Base-by-base conservation (phyloP, 2,329 filamentous ascomycete species). In the Incumbomyces lentus region DNA sequence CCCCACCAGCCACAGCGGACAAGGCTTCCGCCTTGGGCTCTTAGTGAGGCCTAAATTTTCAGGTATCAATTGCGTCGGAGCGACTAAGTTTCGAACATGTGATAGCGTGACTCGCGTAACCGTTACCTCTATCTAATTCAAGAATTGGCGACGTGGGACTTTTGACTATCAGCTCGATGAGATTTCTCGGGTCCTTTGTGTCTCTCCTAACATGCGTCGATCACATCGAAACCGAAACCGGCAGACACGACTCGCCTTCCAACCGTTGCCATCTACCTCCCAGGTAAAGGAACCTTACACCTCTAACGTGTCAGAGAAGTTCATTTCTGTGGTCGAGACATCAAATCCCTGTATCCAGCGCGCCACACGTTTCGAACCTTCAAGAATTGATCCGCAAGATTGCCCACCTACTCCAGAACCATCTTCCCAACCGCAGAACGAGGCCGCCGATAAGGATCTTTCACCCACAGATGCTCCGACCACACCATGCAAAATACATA, bases 211-310 rank as follows among this genome's bases (percentile, higher is more conserved):
- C 14, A 44, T 13, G 32, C 16, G 17, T 14, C 31, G 18, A 18
- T 40, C 44, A 13, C 40, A 10, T 6, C 51, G 54, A 34, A 47
- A 51, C 33, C 51, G 45, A 13, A 54, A 52, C 44, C 49, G 44
- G 36, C 68, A 71, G 55, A 66, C 67, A 42, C 65, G 64, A 40
- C 61, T 71, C 33, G 54, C 64, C n/a, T 70, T 70, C 52, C 60
- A 64, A 10, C 57, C 68, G 17, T 46, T 63, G 12, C 49, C 59
- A 29, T 58, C 62, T 11, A 52, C 60, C 1, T 58, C 63, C 6
- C 53, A 56, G 6, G 57, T 51, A 14, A 53, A 38, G 39, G 51
- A 55, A 13, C 39, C 48, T 13, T 55, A 52, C 8, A 51, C 52
- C 13, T 52, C 54, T 2, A 53, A 53, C 2, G 52, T 58, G 13